Base-by-base conservation (phyloP, 768 basidiomycete species). In the Chalciporus pseudorubinellus region DNA sequence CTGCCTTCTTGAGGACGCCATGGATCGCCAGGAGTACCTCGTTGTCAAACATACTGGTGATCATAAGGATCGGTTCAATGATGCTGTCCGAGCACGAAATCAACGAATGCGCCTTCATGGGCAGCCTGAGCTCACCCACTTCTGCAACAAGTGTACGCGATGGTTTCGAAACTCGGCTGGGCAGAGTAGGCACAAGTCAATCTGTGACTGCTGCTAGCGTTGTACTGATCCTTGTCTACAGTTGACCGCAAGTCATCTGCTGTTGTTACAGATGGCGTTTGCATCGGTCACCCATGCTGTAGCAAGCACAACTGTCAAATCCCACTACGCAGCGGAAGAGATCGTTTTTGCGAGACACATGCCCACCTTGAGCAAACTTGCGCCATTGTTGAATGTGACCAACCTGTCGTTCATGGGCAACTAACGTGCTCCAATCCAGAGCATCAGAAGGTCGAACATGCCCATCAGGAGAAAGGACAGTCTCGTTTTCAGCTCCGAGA, bases 271-370 rank as follows among this genome's bases (percentile, higher is more conserved):
- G 53, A 55, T 13, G 39, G 53, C 1, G 1, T 58, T 0, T 48
- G 50, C n/a, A 51, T 56, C 10, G 34, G 52, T 1, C 56, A 54
- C 18, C 49, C 50, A 0, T 55, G 53, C 22, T 57, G 56, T 9
- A 13, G 43, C 0, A 0, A 0, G 1, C 43, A 48, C 10, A 58
- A 58, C 9, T 58, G 57, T 5, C 1, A 49, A 4, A n/a, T 46
- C 0, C 44, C 44, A 6, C 3, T 57, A 11, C 1, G 12, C 0
- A 48, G n/a, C 2, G 39, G 16, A 10, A 0, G 2, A 1, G 50
- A 58, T 12, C 19, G 10, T 2, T 58, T 55, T 1, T 58, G 53
- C 3, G 19, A 4, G 0, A 0, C 1, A 0, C 50, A 55, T 21
- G 16, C 22, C 0, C 0, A 21, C 1, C 28, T 48, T 0, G 11